phyloP scores from a whole-genome alignment of 148 eudicot genomes.

The Dysphania ambrosioides region DNA sequence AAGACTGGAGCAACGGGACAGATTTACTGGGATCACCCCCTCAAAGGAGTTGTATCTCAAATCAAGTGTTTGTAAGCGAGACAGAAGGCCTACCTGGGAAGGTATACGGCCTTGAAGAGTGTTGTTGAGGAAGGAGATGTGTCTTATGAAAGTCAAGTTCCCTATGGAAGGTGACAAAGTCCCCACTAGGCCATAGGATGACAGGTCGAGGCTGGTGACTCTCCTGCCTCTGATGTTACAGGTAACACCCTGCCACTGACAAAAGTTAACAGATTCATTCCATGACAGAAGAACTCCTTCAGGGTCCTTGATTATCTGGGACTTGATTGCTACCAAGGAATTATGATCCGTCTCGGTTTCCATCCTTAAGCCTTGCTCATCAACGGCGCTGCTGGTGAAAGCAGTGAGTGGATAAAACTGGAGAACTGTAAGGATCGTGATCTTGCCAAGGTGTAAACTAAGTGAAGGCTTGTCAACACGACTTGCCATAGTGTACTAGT shows the following conservation, averaged over 20 bases:
- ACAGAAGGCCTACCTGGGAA: constrained; percentile 4
- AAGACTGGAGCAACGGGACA: constrained; percentile 19
- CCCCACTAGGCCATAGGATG: constrained; percentile 16
- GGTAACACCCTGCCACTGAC: constrained; percentile 27
- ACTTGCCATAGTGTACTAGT: background rate
- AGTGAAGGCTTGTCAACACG: background rate
- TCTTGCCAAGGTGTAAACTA: background rate
- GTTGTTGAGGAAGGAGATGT: constrained; percentile 13
- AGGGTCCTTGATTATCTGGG: constrained; percentile 6
- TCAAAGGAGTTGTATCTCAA: constrained; percentile 8
- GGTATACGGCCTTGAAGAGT: constrained; percentile 26
- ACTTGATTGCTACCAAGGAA: constrained; percentile 26
- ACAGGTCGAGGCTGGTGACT: constrained; percentile 15
- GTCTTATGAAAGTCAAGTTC: constrained; percentile 24
- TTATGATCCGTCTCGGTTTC: constrained; percentile 18
- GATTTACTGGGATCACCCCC: constrained; percentile 18
- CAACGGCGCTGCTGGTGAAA: background rate
- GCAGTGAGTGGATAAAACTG: background rate
- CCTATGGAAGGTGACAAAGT: constrained; percentile 26
- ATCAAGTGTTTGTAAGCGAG: background rate
- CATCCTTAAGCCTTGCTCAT: background rate
- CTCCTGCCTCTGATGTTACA: constrained; percentile 16
- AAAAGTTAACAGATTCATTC: background rate
- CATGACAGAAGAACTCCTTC: background rate
- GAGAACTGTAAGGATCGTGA: background rate